Conservation (phyloP, 2,329 filamentous ascomycete genomes). For the Alternaria postmessia region DNA sequence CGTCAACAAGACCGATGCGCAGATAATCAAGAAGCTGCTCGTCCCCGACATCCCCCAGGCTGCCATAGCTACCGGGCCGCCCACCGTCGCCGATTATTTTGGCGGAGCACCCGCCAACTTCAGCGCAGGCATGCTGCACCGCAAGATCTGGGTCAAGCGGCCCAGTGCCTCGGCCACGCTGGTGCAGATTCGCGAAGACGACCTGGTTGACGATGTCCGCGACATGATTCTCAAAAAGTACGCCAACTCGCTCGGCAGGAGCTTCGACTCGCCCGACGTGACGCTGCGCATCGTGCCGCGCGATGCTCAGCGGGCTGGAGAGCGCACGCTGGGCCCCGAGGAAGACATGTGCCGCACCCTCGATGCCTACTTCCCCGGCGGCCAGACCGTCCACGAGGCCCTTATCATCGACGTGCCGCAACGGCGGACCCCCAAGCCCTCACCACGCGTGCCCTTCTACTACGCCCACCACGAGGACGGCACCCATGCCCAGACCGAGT, state of each 20-base stretch:
- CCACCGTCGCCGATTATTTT: slow-evolving; percentile 52
- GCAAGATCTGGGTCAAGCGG: slow-evolving; percentile 95
- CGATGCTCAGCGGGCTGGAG: slow-evolving; percentile 62
- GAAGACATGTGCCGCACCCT: slow-evolving; percentile 81
- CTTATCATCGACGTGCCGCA: slow-evolving; percentile 86
- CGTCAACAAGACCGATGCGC: slow-evolving; percentile 51
- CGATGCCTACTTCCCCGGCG: slow-evolving; percentile 83
- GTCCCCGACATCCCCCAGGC: slow-evolving; percentile 49
- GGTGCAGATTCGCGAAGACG: slow-evolving; percentile 84
- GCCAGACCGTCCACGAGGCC: slow-evolving; percentile 88
- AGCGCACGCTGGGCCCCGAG: slow-evolving; percentile 82
- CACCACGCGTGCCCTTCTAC: slow-evolving; percentile 66
- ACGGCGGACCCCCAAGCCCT: slow-evolving; percentile 79
- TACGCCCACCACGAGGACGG: slow-evolving; percentile 69
- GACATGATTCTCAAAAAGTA: slow-evolving; percentile 95
- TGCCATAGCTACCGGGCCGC: slow-evolving; percentile 33
- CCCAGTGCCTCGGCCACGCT: slow-evolving; percentile 85
- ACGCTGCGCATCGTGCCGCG: slow-evolving; percentile 79
- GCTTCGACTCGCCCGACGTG: slow-evolving; percentile 90
- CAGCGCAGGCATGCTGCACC: slow-evolving; percentile 56
- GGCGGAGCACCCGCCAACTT: slow-evolving; percentile 40
- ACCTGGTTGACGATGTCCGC: slow-evolving; percentile 92
- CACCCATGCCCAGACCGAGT: slow-evolving; percentile 76
- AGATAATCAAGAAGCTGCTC: slow-evolving; percentile 62
- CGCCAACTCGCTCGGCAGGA: slow-evolving; percentile 86